These are phyloP conservation scores for Bocquillonia castaneifolia DNA, from an alignment of 441 rosid species.

Conservation along the genomic window DNA sequence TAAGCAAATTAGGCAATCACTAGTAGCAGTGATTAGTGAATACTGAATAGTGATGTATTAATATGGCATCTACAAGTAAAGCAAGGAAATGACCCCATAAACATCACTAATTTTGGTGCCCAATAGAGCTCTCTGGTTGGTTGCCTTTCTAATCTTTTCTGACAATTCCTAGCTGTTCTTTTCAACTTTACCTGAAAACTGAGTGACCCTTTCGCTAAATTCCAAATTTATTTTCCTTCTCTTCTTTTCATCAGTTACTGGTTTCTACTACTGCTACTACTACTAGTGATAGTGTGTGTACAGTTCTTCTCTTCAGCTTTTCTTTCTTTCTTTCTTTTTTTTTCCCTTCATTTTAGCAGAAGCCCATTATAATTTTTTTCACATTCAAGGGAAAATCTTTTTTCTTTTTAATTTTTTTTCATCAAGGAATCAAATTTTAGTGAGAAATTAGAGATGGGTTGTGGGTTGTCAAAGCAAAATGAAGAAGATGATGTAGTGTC, in stretches of 20 bases:
- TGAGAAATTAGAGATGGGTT: constrained; percentile 37
- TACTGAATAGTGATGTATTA: neutral
- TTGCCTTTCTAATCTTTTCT: constrained; percentile 7
- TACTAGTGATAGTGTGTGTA: neutral
- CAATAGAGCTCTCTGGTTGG: neutral
- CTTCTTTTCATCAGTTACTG: constrained; percentile 4
- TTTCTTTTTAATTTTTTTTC: neutral
- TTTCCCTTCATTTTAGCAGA: constrained; percentile 1
- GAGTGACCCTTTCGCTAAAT: neutral
- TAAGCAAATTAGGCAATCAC: neutral
- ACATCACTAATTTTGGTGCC: constrained; percentile 10
- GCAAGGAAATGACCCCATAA: neutral
- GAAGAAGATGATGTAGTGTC: constrained; percentile 40
- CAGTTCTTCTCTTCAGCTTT: neutral
- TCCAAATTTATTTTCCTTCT: neutral
- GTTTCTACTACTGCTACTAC: neutral
- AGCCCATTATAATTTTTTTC: neutral
- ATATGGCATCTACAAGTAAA: too few species aligned
- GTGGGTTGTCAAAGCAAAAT: constrained; percentile 43
- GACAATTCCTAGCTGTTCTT: constrained; percentile 19
- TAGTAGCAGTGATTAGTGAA: neutral
- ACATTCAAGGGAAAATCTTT: neutral
- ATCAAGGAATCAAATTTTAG: neutral
- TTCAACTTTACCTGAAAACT: constrained; percentile 1
- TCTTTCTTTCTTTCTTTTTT: neutral